Conservation (phyloP, 352 stramenopile genomes). For the Globisporangium cystogenes region DNA sequence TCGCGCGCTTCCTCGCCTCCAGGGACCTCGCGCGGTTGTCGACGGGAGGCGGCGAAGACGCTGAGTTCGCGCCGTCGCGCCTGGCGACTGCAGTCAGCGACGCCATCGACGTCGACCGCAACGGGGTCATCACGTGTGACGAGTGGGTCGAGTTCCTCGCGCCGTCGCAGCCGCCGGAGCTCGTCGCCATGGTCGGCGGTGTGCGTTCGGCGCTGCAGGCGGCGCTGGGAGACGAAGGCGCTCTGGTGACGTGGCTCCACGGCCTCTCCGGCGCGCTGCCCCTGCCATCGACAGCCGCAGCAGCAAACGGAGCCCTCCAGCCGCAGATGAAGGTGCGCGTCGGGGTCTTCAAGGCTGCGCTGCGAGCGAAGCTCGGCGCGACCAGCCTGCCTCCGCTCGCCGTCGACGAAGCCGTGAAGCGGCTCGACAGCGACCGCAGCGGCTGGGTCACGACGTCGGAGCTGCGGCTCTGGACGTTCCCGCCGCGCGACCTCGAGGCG, state of each 20-base stretch:
- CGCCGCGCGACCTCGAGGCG: constrained; percentile 57
- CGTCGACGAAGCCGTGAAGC: constrained; percentile 33
- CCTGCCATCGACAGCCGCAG: constrained; percentile 1
- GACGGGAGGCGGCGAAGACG: background rate
- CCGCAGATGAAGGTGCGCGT: constrained; percentile 42
- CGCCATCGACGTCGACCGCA: constrained; percentile 44
- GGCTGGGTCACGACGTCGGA: constrained; percentile 65
- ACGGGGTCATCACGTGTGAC: constrained; percentile 46
- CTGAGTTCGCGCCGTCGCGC: background rate
- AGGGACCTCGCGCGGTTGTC: constrained; percentile 13
- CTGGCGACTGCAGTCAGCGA: constrained; percentile 29
- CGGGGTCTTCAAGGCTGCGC: constrained; percentile 48
- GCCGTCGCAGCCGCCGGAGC: background rate
- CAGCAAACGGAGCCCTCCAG: background rate
- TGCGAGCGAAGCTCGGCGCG: constrained; percentile 18
- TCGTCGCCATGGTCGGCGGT: constrained; percentile 18
- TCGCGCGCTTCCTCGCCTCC: constrained; percentile 33
- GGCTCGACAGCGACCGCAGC: constrained; percentile 50
- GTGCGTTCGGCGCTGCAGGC: constrained; percentile 17
- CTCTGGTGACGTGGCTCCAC: constrained; percentile 44
- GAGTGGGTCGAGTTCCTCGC: constrained; percentile 43
- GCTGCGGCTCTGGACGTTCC: constrained; percentile 42
- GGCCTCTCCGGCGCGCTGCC: constrained; percentile 22
- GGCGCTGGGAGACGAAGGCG: constrained; percentile 10
- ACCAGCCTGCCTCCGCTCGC: constrained; percentile 10